phyloP scores from a whole-genome alignment of 2,329 filamentous ascomycete genomes.

The Tolypocladium album region DNA sequence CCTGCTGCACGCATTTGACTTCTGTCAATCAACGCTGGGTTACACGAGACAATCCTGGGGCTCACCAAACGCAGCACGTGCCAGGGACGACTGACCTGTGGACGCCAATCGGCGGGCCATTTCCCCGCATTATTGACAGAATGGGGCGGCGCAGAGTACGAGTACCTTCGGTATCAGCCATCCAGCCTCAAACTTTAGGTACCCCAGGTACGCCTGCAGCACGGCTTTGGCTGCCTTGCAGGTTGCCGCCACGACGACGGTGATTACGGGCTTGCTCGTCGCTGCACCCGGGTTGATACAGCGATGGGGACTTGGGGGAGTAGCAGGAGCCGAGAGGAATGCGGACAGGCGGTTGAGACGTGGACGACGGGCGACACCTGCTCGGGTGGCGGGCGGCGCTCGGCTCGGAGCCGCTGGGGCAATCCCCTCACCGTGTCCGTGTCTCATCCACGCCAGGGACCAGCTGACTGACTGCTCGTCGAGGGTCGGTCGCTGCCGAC shows the following conservation, averaged over 20 bases:
- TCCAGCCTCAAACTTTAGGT: too few species aligned
- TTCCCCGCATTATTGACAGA: not conserved
- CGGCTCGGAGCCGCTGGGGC: not conserved
- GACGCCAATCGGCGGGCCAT: not conserved
- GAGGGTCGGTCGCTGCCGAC: not conserved
- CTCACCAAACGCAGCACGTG: not conserved
- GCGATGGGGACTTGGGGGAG: not conserved
- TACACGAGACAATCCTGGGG: not conserved
- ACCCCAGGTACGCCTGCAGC: too few species aligned
- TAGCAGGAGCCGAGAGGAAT: not conserved
- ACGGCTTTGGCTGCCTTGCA: not conserved
- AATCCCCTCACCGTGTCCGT: not conserved
- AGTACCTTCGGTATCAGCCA: too few species aligned
- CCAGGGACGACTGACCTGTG: not conserved
- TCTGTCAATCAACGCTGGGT: not conserved
- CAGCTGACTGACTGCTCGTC: not conserved
- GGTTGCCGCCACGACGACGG: not conserved
- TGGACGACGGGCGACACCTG: not conserved
- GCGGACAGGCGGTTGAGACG: not conserved
- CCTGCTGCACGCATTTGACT: not conserved
- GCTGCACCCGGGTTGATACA: not conserved
- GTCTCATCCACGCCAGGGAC: not conserved
- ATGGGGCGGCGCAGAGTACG: too few species aligned
- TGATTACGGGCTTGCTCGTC: not conserved
- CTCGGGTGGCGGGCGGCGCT: not conserved